Percentiles rank a stretch among this genome's conserved stretches.
Conservation (phyloP, 2,329 filamentous ascomycete genomes). For the Stagonosporopsis vannaccii region DNA sequence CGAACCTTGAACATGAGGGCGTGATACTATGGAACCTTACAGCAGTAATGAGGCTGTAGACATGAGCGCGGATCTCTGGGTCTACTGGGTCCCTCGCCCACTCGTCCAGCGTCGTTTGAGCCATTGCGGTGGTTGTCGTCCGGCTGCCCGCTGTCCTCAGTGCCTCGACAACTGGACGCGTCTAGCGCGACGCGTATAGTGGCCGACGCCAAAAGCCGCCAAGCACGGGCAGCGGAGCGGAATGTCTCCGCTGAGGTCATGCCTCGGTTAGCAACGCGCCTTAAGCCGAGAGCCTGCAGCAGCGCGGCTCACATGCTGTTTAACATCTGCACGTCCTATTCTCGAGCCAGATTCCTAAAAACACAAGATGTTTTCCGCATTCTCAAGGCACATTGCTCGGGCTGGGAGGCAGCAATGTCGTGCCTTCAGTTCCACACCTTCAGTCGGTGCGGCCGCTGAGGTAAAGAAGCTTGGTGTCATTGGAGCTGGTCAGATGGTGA, state of each 20-base stretch:
- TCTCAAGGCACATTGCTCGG: constrained; percentile 38
- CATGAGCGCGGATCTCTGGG: constrained; percentile 89
- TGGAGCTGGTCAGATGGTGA: constrained; percentile 94
- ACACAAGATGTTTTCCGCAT: constrained; percentile 43
- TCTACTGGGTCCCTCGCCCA: constrained; percentile 68
- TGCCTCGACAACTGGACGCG: constrained; percentile 33
- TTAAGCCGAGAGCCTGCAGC: constrained; percentile 15
- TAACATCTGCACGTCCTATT: background rate
- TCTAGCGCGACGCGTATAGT: constrained; percentile 44
- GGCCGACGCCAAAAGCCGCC: constrained; percentile 33
- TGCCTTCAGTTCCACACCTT: constrained; percentile 72
- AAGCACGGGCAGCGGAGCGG: constrained; percentile 17
- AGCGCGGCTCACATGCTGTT: constrained; percentile 29
- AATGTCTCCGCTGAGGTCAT: constrained; percentile 16
- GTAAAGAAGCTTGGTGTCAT: constrained; percentile 91
- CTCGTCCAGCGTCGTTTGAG: constrained; percentile 52
- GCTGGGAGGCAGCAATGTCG: constrained; percentile 47
- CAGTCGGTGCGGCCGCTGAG: constrained; percentile 67
- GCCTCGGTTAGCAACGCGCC: constrained; percentile 15
- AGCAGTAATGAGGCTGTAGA: constrained; percentile 92
- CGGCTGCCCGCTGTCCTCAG: constrained; percentile 15
- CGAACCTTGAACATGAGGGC: background rate
- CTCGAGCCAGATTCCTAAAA: background rate
- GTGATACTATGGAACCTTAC: constrained; percentile 59
- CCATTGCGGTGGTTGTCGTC: constrained; percentile 44